Base-by-base conservation (phyloP, 495 filamentous ascomycete species). In the Schizothecium vesticola region DNA sequence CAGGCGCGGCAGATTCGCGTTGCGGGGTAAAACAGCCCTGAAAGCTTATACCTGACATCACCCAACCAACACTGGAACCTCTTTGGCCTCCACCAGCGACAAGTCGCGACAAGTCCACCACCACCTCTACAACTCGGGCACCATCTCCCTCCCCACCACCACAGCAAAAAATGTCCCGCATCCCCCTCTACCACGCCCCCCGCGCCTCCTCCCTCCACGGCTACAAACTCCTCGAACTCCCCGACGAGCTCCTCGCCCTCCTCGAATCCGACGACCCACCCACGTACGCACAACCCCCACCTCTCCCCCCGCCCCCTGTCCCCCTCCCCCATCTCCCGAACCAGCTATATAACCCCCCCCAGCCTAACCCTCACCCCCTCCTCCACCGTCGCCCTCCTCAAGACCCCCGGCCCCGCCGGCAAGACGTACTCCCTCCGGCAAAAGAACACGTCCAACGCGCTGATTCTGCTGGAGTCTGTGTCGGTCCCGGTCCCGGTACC, bases 371-470 rank as follows among this genome's bases (percentile, higher is more conserved):
- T 96, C 64, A 90, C 91, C 75, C 88, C 84, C 29, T 80, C 82
- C 28, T 77, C 80, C 4, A 83, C 88, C 69, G 88, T 89, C 67
- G 90, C 91, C 56, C 86, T 95, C 65, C 84, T 97, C 68, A 92
- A 88, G 76, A 90, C 89, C 3, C 16, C 36, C 16, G 36, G 36
- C 36, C 77, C 85, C 3, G 79, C 82, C 12, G 65, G 33, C 19
- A 83, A 87, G 74, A 94, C 90, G 22, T 97, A 89, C 82, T 87
- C 87, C 31, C 83, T 97, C 62, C 91, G 91, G 22, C 92, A 97
- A 77, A 93, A 97, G 69, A 92, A 94, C 74, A 94, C 93, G 0
- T 97, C 93, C 19, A 97, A 97, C 75, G 90, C 90, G 7, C 80
- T 97, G 43, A 90, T 92, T 77, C 75, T 97, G 9, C 81, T 92